phyloP scores from a whole-genome alignment of 2,329 filamentous ascomycete genomes.

The Ceratocystis smalleyi region DNA sequence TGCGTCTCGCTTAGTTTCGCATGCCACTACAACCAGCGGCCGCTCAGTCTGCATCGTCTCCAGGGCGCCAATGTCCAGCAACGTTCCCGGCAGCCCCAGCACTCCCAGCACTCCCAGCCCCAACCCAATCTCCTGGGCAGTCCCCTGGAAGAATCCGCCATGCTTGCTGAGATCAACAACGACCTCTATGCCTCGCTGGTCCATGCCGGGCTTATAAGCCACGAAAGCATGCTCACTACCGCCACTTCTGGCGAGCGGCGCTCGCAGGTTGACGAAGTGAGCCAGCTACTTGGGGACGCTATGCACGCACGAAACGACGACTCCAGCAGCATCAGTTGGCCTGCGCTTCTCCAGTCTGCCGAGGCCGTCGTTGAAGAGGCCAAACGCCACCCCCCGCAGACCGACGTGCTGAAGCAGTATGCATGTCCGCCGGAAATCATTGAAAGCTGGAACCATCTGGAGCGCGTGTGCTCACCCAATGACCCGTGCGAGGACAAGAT shows the following conservation, averaged over 20 bases:
- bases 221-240: background rate
- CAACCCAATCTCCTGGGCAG: background rate
- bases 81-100: background rate
- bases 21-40: background rate
- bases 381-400: background rate
- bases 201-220: background rate
- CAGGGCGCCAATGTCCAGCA: background rate
- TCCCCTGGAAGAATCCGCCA: background rate
- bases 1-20: background rate
- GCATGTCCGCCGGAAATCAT: background rate
- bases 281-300: background rate
- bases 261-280: background rate
- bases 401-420: background rate
- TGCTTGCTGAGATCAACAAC: background rate
- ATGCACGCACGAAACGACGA: background rate
- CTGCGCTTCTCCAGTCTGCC: background rate
- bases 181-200: background rate
- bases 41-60: background rate
- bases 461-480: background rate
- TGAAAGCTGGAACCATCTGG: background rate
- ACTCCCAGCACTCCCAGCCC: background rate
- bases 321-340: background rate
- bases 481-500: slow-evolving; percentile 2
- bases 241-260: background rate
- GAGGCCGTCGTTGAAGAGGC: slow-evolving; percentile 1